A percentile compares a stretch with the other conserved stretches of the same genome.
Evolutionary conservation across 1,284 basidiomycete species (phyloP).

Genomic region (Apiotrichum gamsii): DNA sequence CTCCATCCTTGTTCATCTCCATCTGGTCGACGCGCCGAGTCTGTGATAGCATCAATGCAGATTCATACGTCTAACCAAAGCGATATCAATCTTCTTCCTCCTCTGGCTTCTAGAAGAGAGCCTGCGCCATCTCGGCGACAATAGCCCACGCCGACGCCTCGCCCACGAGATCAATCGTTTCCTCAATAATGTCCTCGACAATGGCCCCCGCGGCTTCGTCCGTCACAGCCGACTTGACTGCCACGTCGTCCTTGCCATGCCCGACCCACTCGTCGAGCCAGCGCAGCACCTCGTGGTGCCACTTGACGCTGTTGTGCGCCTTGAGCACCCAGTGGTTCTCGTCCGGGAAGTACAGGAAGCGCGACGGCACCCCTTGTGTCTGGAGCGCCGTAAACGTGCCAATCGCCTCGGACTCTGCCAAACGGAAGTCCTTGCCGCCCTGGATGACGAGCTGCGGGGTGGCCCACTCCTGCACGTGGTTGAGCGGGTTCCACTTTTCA

Average conservation of each 20-base stretch:
- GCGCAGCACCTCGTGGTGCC: conserved; percentile 68
- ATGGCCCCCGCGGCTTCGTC: too few species aligned
- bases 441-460: conserved; percentile 81
- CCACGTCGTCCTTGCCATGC: conserved; percentile 15
- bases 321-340: conserved; percentile 80
- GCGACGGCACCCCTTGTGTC: conserved; percentile 61
- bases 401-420: conserved; percentile 76
- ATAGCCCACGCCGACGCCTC: not conserved
- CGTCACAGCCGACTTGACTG: too few species aligned
- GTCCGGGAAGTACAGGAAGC: conserved; percentile 82
- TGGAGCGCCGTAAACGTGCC: conserved; percentile 50
- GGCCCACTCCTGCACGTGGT: conserved; percentile 74
- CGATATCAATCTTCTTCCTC: too few species aligned
- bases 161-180: not conserved
- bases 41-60: too few species aligned
- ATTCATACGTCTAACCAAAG: too few species aligned
- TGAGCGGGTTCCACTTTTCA: conserved; percentile 56
- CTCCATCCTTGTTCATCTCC: too few species aligned
- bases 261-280: conserved; percentile 76
- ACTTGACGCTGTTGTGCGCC: conserved; percentile 53
- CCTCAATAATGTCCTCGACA: not conserved
- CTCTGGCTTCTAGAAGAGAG: too few species aligned
- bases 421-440: conserved; percentile 75
- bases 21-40: too few species aligned
- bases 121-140: not conserved